These are phyloP conservation scores for Dioscorea dumetorum DNA, from an alignment of 106 monocot genomes.

Conservation along the genomic window DNA sequence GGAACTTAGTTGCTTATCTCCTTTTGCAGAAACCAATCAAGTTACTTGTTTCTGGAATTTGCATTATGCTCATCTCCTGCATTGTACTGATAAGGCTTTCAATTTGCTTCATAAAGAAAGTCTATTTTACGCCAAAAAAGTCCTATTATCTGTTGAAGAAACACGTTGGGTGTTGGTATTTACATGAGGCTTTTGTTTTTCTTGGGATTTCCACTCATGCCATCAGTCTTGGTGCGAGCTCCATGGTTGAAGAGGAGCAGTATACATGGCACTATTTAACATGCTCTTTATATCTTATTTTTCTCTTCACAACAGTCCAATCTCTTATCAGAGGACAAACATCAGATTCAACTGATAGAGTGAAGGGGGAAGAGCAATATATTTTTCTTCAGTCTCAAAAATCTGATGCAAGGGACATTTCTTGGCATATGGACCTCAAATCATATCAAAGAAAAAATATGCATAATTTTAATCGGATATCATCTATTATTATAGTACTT, in stretches of 20 bases:
- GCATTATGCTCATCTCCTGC: slow-evolving; percentile 56
- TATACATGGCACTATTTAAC: slow-evolving; percentile 91
- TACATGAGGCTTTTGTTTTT: slow-evolving; percentile 47
- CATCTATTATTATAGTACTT: slow-evolving; percentile 47
- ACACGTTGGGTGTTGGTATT: slow-evolving; percentile 11
- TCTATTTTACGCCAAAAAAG: slow-evolving; percentile 6
- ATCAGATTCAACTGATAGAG: slow-evolving; percentile 2
- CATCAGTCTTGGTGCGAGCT: slow-evolving; percentile 76
- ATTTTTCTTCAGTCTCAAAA: neutral
- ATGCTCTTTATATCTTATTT: slow-evolving; percentile 71
- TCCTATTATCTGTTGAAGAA: neutral
- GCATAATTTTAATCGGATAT: slow-evolving; percentile 13
- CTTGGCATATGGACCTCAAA: neutral
- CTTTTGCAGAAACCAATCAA: slow-evolving; percentile 71
- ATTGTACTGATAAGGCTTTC: slow-evolving; percentile 37
- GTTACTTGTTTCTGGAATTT: slow-evolving; percentile 56
- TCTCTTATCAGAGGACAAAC: slow-evolving; percentile 13
- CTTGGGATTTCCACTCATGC: slow-evolving; percentile 49
- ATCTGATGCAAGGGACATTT: slow-evolving; percentile 3
- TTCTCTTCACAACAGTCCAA: slow-evolving; percentile 37
- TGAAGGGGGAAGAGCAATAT: slow-evolving; percentile 10
- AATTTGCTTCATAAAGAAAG: slow-evolving; percentile 33
- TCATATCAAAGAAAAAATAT: neutral
- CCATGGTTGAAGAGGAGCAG: slow-evolving; percentile 98
- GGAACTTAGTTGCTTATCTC: neutral